A percentile compares a stretch with the other conserved stretches of the same genome.
Evolutionary conservation across 352 stramenopile genomes (phyloP).

Genomic region (Thraustotheca clavata): DNA sequence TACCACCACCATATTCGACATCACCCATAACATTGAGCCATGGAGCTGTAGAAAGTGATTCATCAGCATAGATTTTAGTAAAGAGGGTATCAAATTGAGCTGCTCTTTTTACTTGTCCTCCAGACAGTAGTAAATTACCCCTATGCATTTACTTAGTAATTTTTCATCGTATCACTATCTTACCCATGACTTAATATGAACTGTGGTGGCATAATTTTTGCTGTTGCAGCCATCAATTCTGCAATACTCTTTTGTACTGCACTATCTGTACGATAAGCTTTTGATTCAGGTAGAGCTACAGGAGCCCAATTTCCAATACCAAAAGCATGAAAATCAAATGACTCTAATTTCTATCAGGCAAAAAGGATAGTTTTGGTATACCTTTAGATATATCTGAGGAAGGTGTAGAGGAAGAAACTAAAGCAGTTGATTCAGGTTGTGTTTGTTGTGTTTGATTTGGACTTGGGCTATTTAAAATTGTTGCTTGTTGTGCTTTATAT

Average conservation of each 20-base stretch:
- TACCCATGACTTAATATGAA: constrained; percentile 26
- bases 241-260: constrained; percentile 24
- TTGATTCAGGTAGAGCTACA: constrained; percentile 22
- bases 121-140: constrained; percentile 29
- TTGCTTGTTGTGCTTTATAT: not conserved
- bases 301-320: constrained; percentile 29
- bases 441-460: not conserved
- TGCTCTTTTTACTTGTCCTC: constrained; percentile 24
- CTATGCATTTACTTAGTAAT: constrained; percentile 14
- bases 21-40: constrained; percentile 79
- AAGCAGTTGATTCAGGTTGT: too few relatives aligned
- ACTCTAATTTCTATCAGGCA: too few relatives aligned
- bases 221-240: constrained; percentile 28
- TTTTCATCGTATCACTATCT: constrained; percentile 3
- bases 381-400: not conserved
- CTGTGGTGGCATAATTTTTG: constrained; percentile 24
- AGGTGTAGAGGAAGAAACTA: not conserved
- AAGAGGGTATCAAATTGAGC: constrained; percentile 28
- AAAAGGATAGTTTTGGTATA: too few relatives aligned
- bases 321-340: constrained; percentile 23
- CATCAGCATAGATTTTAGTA: constrained; percentile 25
- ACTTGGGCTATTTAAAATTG: not conserved
- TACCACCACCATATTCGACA: constrained; percentile 73
- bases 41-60: constrained; percentile 25
- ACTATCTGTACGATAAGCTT: constrained; percentile 22